Evolutionary conservation across 306 rosid species (phyloP).

Genomic region (Vachellia pachyceras): DNA sequence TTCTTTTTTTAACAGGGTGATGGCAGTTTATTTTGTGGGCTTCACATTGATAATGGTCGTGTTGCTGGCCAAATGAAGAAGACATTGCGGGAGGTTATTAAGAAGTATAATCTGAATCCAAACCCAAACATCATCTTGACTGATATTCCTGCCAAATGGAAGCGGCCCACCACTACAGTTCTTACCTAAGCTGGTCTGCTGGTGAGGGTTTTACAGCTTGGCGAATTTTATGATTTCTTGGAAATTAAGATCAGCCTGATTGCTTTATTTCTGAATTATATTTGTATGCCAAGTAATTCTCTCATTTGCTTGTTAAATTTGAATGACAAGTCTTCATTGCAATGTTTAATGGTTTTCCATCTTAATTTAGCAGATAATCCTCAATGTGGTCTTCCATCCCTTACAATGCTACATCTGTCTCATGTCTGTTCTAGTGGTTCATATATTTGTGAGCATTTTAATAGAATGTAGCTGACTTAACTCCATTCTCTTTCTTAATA

Average conservation of each 20-base stretch:
- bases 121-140: slow-evolving; percentile 90
- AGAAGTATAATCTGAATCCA: slow-evolving; percentile 85
- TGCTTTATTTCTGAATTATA: slow-evolving; percentile 28
- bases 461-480: no score
- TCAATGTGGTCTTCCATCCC: no score
- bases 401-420: no score
- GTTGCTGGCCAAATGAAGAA: slow-evolving; percentile 85
- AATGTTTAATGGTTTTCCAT: slow-evolving; percentile 1
- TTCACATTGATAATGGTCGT: slow-evolving; percentile 93
- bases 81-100: slow-evolving; percentile 86
- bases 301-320: slow-evolving; percentile 3
- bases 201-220: slow-evolving; percentile 62
- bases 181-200: slow-evolving; percentile 96
- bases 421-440: no score
- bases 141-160: slow-evolving; percentile 84
- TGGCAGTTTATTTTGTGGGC: slow-evolving; percentile 85
- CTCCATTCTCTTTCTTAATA: no score
- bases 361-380: slow-evolving; percentile 18
- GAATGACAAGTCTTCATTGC: slow-evolving; percentile 1
- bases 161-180: slow-evolving; percentile 81
- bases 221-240: slow-evolving; percentile 19
- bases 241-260: not conserved
- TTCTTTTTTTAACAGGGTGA: slow-evolving; percentile 67
- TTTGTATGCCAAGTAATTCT: not conserved
- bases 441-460: no score